phyloP scores from a whole-genome alignment of 768 basidiomycete genomes.

The Melanogaster broomeanus region DNA sequence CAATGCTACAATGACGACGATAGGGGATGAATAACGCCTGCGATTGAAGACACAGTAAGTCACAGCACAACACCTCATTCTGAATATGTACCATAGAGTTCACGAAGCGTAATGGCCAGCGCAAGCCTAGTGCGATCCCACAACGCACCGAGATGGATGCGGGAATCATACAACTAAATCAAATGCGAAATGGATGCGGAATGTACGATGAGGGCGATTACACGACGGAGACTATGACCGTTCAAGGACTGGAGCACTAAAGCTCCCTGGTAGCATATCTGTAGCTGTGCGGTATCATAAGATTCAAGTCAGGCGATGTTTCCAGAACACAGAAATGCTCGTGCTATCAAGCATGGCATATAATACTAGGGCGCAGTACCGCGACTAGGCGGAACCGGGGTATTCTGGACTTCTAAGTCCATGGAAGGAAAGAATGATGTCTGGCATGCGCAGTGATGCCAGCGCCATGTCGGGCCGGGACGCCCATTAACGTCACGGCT shows the following conservation, averaged over 20 bases:
- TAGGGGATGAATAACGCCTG: no score
- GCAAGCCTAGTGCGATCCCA: no score
- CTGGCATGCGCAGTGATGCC: not conserved
- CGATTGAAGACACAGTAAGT: no score
- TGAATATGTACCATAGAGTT: no score
- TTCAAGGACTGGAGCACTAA: conserved; percentile 11
- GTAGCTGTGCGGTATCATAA: not conserved
- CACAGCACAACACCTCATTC: no score
- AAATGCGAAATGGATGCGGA: not conserved
- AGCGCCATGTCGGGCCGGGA: not conserved
- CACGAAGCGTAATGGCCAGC: no score
- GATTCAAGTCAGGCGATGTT: conserved; percentile 2
- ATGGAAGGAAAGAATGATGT: conserved; percentile 6
- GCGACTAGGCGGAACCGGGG: not conserved
- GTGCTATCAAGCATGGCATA: not conserved
- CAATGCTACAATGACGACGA: no score
- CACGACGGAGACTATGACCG: not conserved
- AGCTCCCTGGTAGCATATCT: not conserved
- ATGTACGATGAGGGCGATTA: not conserved
- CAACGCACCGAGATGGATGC: no score
- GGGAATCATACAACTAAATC: not conserved
- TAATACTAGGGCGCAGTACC: conserved; percentile 13
- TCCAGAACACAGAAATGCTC: not conserved
- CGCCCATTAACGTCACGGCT: conserved; percentile 1
- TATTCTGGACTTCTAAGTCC: not conserved